Evolutionary conservation across 768 basidiomycete species (phyloP), one percentile per base, ranked within the genome.

Genomic region (Boletus coccyginus): DNA sequence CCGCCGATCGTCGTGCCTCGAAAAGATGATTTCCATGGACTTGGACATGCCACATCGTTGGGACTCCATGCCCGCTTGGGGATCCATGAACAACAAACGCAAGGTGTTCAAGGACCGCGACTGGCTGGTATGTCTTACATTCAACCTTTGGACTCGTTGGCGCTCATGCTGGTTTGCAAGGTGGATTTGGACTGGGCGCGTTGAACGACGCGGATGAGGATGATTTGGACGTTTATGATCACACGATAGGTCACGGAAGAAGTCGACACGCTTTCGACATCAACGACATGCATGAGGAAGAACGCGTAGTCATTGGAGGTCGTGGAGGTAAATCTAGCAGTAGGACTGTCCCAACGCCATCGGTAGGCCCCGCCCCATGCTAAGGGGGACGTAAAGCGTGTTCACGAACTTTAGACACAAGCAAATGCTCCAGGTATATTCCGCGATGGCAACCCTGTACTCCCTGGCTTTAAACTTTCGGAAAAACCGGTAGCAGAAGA

Each of bases 171-270:
- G 41, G 55, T 43, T 57, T 42, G 13, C 52, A 90, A 68, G 90
- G 87, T 66, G 93, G 92, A 1, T 96, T 94, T 64, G 94, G 93
- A 38, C 76, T 95, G 17, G 92, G 93, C 7, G 92, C 90, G 1
- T 72, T 94, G 17, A 97, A 96, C 65, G 94, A 97, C 52, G 94
- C 92, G 3, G 95, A 98, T 47, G 92, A 95, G 46, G 94, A 98
- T 66, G 94, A 94, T 66, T 50, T 92, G 35, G 92, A 94, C 61
- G 77, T 94, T 6, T 95, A 94, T 62, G 91, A 92, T 62, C 73
- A 75, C 39, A 31, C 66, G 1, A 64, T 61, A 2, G 53, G 69
- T 33, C 65, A 66, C 14, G 72, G 75, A 16, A 74, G 78, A 57
- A 80, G 74, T 55, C 77, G 81, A 39, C 76, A 83, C 43, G 88